Evolutionary conservation across 768 basidiomycete genomes (phyloP).

Genomic region (Lactarius quietus): DNA sequence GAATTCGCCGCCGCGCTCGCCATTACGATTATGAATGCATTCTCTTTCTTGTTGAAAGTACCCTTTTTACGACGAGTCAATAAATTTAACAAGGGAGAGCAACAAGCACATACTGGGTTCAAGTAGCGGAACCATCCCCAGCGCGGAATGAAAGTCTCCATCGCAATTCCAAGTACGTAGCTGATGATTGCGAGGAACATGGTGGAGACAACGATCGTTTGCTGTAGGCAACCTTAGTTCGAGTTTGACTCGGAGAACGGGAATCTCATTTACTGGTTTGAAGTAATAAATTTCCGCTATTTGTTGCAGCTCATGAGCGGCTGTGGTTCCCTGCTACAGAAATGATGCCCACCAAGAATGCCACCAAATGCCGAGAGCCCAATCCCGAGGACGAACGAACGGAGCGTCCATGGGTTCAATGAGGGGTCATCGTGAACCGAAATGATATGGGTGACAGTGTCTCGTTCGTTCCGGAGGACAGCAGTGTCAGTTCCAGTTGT

Average conservation of each 20-base stretch:
- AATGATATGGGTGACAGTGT: conserved; percentile 48
- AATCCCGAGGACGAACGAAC: conserved; percentile 44
- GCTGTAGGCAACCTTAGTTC: conserved; percentile 33
- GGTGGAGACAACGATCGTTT: conserved; percentile 48
- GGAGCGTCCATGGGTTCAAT: conserved; percentile 46
- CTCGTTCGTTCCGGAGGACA: conserved; percentile 44
- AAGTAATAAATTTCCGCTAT: conserved; percentile 59
- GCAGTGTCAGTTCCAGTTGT: conserved; percentile 31
- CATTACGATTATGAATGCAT: conserved; percentile 57
- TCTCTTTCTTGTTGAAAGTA: conserved; percentile 59
- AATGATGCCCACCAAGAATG: conserved; percentile 41
- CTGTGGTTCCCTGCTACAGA: not conserved
- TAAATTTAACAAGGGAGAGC: not conserved
- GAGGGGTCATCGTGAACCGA: conserved; percentile 45
- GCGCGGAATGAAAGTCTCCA: conserved; percentile 47
- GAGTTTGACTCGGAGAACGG: not conserved
- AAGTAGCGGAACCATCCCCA: conserved; percentile 45
- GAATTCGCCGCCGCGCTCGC: conserved; percentile 51
- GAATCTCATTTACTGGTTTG: conserved; percentile 43
- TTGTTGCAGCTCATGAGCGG: conserved; percentile 46
- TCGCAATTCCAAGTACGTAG: conserved; percentile 45
- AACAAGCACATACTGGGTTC: conserved; percentile 44
- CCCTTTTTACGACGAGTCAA: conserved; percentile 34
- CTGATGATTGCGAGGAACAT: conserved; percentile 54
- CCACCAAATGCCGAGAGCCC: conserved; percentile 50